Conservation (phyloP, 192 early-diverging fungal species). For the Coemansia sp. region DNA sequence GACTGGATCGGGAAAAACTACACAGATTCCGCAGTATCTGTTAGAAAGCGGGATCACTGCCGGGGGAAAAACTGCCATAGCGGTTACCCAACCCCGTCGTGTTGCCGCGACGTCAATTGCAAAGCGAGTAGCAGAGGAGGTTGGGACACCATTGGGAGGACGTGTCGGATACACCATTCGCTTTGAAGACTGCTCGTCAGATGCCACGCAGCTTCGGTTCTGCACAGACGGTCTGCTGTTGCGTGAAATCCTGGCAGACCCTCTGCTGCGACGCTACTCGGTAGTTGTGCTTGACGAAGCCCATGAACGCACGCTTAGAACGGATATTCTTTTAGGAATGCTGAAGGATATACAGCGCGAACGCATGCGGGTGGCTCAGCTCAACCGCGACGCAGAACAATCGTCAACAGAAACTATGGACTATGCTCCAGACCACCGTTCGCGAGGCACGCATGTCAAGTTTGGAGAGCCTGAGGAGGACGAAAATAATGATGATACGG, state of each 20-base stretch:
- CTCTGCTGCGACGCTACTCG: slow-evolving; percentile 71
- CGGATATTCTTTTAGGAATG: slow-evolving; percentile 97
- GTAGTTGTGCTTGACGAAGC: slow-evolving; percentile 95
- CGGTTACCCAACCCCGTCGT: slow-evolving; percentile 80
- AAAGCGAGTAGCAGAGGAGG: slow-evolving; percentile 75
- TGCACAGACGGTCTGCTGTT: slow-evolving; percentile 97
- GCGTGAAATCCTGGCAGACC: slow-evolving; percentile 84
- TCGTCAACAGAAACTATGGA: background rate
- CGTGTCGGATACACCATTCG: slow-evolving; percentile 94
- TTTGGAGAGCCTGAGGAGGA: slow-evolving; percentile 12
- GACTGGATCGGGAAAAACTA: slow-evolving; percentile 80
- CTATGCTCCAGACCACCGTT: slow-evolving; percentile 16
- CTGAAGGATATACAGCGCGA: slow-evolving; percentile 81
- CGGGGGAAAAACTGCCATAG: slow-evolving; percentile 62
- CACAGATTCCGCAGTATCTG: slow-evolving; percentile 94
- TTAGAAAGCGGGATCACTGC: slow-evolving; percentile 61
- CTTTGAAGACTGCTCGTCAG: slow-evolving; percentile 88
- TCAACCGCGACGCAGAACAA: slow-evolving; percentile 17
- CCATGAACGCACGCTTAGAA: slow-evolving; percentile 95
- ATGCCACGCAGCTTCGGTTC: slow-evolving; percentile 81
- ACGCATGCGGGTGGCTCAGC: slow-evolving; percentile 50
- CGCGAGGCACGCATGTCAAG: slow-evolving; percentile 23
- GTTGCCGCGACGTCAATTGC: slow-evolving; percentile 84
- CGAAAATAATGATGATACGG: background rate
- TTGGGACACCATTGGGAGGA: slow-evolving; percentile 64